Evolutionary conservation across 257 asterid species (phyloP).

Genomic region (Solanum neorickii): DNA sequence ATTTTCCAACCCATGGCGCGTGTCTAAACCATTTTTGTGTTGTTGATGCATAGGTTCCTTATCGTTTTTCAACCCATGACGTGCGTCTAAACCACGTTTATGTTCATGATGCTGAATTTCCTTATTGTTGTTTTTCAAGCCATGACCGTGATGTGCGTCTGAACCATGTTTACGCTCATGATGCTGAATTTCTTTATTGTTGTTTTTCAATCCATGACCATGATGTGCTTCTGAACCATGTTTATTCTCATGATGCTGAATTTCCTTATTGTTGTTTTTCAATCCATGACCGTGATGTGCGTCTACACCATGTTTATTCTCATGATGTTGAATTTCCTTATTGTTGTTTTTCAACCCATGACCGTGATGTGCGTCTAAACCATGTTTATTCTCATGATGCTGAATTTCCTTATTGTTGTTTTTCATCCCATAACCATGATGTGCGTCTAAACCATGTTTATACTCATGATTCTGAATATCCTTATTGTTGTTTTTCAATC

Average conservation of each 20-base stretch:
- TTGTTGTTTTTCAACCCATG: not conserved
- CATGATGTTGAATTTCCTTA: not conserved
- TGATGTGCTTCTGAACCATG: not conserved
- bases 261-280: not conserved
- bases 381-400: not conserved
- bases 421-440: not conserved
- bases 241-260: not conserved
- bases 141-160: not conserved
- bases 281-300: not conserved
- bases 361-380: not conserved
- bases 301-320: not conserved
- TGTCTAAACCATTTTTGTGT: not conserved
- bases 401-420: not conserved
- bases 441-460: not conserved
- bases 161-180: not conserved
- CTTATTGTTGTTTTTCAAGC: not conserved
- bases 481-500: not conserved
- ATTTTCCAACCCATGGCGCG: not conserved
- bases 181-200: not conserved
- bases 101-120: not conserved
- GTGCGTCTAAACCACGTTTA: not conserved
- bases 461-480: not conserved
- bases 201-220: not conserved
- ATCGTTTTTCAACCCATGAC: not conserved
- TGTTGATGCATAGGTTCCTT: not conserved